phyloP scores from a whole-genome alignment of 257 asterid genomes.

The Rhazya stricta region DNA sequence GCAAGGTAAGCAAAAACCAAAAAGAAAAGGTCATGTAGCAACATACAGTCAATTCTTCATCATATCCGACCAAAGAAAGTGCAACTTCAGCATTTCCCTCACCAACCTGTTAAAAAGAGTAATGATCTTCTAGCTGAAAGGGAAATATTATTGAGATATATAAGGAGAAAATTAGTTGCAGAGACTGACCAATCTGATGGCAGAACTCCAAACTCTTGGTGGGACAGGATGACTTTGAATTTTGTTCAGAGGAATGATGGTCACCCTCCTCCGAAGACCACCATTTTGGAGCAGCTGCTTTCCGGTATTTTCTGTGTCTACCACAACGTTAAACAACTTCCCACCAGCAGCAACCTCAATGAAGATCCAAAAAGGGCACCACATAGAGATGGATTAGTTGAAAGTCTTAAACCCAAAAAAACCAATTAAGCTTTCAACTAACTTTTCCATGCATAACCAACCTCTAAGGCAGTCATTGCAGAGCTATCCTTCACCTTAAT shows the following conservation, averaged over 20 bases:
- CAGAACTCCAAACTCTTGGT: conserved; percentile 57
- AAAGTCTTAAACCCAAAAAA: conserved; percentile 1
- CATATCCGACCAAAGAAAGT: conserved; percentile 88
- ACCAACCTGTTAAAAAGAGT: conserved; percentile 63
- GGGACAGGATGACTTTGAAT: conserved; percentile 69
- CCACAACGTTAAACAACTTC: conserved; percentile 83
- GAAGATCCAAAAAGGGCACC: conserved; percentile 20
- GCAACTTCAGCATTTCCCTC: conserved; percentile 95
- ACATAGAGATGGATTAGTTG: conserved; percentile 13
- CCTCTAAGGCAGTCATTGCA: conserved; percentile 90
- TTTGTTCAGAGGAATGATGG: conserved; percentile 90
- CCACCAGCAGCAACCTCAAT: conserved; percentile 97
- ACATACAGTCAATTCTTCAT: conserved; percentile 71
- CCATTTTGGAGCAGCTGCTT: conserved; percentile 84
- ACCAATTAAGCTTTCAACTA: conserved; percentile 7
- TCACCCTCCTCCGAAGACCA: conserved; percentile 81
- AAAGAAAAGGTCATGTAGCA: conserved; percentile 16
- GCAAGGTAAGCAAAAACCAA: not conserved
- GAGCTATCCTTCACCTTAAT: conserved; percentile 84
- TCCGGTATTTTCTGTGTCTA: conserved; percentile 86
- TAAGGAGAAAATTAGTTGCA: conserved; percentile 5
- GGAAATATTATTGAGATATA: conserved; percentile 10
- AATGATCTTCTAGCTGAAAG: conserved; percentile 1
- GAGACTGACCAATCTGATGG: conserved; percentile 61
- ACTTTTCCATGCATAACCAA: conserved; percentile 21